These are phyloP conservation scores for Sechiopsis laciniata DNA, from an alignment of 306 rosid species.

Conservation along the genomic window DNA sequence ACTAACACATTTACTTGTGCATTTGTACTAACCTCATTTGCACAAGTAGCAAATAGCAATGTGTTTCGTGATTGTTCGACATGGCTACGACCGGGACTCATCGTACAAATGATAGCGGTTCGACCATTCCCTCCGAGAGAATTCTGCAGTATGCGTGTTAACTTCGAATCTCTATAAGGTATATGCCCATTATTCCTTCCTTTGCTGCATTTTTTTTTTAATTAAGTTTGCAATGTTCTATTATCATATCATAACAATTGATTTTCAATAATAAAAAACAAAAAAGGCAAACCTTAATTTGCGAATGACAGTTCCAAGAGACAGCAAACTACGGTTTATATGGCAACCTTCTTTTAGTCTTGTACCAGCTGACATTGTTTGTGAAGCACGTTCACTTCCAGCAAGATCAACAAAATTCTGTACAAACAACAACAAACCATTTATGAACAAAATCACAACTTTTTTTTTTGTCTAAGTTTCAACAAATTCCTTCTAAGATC, in stretches of 20 bases:
- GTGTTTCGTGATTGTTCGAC: slow-evolving; percentile 87
- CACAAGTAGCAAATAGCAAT: slow-evolving; percentile 73
- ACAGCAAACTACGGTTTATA: slow-evolving; percentile 84
- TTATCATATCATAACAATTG: too few species aligned
- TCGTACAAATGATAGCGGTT: slow-evolving; percentile 86
- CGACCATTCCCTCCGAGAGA: slow-evolving; percentile 92
- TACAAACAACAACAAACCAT: slow-evolving; percentile 17
- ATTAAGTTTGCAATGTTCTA: too few species aligned
- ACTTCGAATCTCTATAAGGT: slow-evolving; percentile 85
- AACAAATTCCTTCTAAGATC: too few species aligned
- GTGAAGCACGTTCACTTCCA: slow-evolving; percentile 95
- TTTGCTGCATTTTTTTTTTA: slow-evolving; percentile 50
- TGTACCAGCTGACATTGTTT: slow-evolving; percentile 61
- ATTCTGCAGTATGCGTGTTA: slow-evolving; percentile 86
- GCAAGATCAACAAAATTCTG: slow-evolving; percentile 87
- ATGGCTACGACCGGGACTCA: slow-evolving; percentile 77
- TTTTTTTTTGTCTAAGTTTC: neutral
- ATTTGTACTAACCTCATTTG: slow-evolving; percentile 78
- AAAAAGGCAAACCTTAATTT: slow-evolving; percentile 51
- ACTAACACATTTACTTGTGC: slow-evolving; percentile 67
- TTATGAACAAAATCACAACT: neutral
- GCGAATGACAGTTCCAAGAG: slow-evolving; percentile 84
- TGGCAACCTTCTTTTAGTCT: slow-evolving; percentile 92
- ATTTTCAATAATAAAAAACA: too few species aligned
- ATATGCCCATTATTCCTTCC: slow-evolving; percentile 63